These are phyloP conservation scores for Tricholoma terreum DNA, from an alignment of 768 basidiomycete genomes.

Conservation along the genomic window DNA sequence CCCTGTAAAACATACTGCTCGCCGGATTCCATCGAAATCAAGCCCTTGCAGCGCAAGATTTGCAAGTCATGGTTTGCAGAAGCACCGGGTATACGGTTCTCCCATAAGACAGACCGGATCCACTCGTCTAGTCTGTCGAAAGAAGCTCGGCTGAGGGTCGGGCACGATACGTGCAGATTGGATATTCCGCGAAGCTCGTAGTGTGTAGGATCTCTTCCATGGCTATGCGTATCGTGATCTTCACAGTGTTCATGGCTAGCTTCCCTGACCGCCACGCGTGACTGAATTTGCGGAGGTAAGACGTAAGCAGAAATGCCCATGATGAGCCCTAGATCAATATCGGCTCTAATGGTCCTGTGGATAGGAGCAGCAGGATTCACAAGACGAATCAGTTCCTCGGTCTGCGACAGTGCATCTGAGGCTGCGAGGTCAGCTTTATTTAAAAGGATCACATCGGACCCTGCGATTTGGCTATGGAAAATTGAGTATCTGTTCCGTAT, in stretches of 20 bases:
- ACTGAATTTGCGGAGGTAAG: conserved; percentile 37
- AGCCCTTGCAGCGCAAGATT: conserved; percentile 86
- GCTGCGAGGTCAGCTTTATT: conserved; percentile 86
- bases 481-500: neutral
- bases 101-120: conserved; percentile 84
- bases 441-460: conserved; percentile 85
- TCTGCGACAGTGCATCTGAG: conserved; percentile 38
- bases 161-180: conserved; percentile 69
- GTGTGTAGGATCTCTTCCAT: conserved; percentile 43
- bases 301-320: conserved; percentile 81
- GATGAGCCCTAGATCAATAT: conserved; percentile 72
- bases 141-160: conserved; percentile 47
- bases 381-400: conserved; percentile 60
- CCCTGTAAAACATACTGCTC: conserved; percentile 81
- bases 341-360: conserved; percentile 64
- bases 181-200: conserved; percentile 82
- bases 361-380: conserved; percentile 82
- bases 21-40: conserved; percentile 56
- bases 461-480: conserved; percentile 83
- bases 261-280: neutral
- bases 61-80: conserved; percentile 37
- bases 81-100: conserved; percentile 46
- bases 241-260: conserved; percentile 27
- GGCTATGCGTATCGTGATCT: conserved; percentile 32
- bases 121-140: conserved; percentile 67